These are phyloP conservation scores for Aspergillus latus DNA, from an alignment of 2,329 filamentous ascomycete species.

Conservation along the genomic window DNA sequence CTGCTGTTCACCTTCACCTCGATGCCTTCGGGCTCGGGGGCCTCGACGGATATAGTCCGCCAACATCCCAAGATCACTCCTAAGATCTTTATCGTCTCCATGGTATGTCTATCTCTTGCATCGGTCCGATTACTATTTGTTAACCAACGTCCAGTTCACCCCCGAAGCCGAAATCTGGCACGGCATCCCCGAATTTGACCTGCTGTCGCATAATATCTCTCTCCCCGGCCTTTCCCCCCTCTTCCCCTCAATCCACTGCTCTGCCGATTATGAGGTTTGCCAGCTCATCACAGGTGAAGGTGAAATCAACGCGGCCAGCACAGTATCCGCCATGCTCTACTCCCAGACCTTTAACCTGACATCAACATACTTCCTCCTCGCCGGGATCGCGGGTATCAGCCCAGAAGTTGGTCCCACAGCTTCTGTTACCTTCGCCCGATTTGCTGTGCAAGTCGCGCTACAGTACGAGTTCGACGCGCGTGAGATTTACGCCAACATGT, in stretches of 20 bases:
- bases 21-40: slow-evolving; percentile 8
- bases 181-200: slow-evolving; percentile 54
- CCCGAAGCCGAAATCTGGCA: slow-evolving; percentile 65
- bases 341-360: slow-evolving; percentile 64
- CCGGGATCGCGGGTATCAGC: slow-evolving; percentile 73
- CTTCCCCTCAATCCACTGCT: slow-evolving; percentile 66
- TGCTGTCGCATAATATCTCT: slow-evolving; percentile 58
- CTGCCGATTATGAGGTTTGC: slow-evolving; percentile 60
- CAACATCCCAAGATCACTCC: slow-evolving; percentile 30
- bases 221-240: slow-evolving; percentile 64
- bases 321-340: slow-evolving; percentile 63
- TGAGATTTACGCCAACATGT: slow-evolving; percentile 64
- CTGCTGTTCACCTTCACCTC: slow-evolving; percentile 19
- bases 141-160: slow-evolving; percentile 50
- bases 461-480: slow-evolving; percentile 74
- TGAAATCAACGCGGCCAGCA: slow-evolving; percentile 73
- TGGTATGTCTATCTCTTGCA: slow-evolving; percentile 29
- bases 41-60: background rate
- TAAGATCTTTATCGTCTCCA: slow-evolving; percentile 46
- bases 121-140: background rate
- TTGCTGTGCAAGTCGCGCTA: slow-evolving; percentile 70
- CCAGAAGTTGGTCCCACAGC: slow-evolving; percentile 66
- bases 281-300: slow-evolving; percentile 67
- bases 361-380: slow-evolving; percentile 68
- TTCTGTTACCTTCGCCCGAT: slow-evolving; percentile 66